Percentiles rank a stretch among this genome's conserved stretches.
phyloP scores from a whole-genome alignment of 2,329 filamentous ascomycete genomes.

The Penicillium sp. region DNA sequence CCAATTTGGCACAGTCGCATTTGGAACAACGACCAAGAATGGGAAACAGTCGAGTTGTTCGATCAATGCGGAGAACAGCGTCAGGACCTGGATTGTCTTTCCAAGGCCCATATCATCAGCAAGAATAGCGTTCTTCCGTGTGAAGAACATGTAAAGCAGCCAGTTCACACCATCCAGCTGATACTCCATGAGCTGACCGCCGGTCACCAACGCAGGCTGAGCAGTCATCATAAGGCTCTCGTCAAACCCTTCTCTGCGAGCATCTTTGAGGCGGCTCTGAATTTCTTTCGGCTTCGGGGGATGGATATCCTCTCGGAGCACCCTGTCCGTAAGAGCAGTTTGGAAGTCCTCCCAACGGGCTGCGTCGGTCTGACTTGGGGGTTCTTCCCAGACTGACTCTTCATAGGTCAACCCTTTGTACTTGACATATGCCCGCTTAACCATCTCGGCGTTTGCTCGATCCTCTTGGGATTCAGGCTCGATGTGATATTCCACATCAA shows the following conservation, averaged over 20 bases:
- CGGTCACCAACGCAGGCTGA: conserved; percentile 72
- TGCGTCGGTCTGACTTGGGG: conserved; percentile 62
- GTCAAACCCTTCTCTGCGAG: conserved; percentile 65
- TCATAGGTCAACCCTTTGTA: conserved; percentile 91
- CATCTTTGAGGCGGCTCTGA: conserved; percentile 66
- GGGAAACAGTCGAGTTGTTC: conserved; percentile 77
- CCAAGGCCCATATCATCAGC: conserved; percentile 98
- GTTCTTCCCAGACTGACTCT: conserved; percentile 84
- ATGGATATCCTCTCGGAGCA: conserved; percentile 74
- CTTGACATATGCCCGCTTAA: conserved; percentile 78
- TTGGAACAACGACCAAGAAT: conserved; percentile 89
- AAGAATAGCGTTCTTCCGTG: conserved; percentile 79
- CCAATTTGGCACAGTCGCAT: conserved; percentile 97
- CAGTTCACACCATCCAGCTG: conserved; percentile 93
- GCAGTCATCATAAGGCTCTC: conserved; percentile 63
- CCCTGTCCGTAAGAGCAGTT: conserved; percentile 80
- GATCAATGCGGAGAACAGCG: conserved; percentile 72
- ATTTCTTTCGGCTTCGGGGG: conserved; percentile 57
- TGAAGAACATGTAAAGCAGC: conserved; percentile 87
- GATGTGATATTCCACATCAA: conserved; percentile 71
- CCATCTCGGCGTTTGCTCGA: conserved; percentile 68
- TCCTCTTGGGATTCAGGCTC: conserved; percentile 59
- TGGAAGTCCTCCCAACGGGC: conserved; percentile 76
- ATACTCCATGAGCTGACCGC: conserved; percentile 87
- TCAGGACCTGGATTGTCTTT: conserved; percentile 92